Percentiles rank a stretch among this genome's conserved stretches.
These are phyloP conservation scores for Amanita phalloides DNA, from an alignment of 768 basidiomycete genomes.

Conservation along the genomic window DNA sequence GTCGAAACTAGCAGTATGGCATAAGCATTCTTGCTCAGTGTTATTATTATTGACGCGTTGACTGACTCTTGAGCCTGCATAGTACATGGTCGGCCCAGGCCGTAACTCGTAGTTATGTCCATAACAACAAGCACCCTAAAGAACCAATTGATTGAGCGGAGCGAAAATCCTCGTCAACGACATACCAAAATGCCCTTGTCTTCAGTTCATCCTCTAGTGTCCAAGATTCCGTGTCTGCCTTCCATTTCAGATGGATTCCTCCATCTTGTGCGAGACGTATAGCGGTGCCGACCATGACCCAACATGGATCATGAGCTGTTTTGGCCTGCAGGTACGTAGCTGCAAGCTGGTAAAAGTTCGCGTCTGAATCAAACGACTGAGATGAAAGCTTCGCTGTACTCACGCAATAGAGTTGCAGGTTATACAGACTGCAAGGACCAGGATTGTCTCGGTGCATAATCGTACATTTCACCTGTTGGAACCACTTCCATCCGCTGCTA, in stretches of 20 bases:
- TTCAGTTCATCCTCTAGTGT: constrained; percentile 61
- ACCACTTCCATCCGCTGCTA: constrained; percentile 56
- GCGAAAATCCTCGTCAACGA: background rate
- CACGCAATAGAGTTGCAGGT: constrained; percentile 59
- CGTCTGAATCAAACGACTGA: background rate
- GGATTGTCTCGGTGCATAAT: constrained; percentile 49
- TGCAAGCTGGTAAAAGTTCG: constrained; percentile 27
- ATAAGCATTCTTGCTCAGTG: background rate
- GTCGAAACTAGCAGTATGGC: constrained; percentile 46
- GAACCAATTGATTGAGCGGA: background rate
- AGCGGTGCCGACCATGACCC: constrained; percentile 62
- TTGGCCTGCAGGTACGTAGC: constrained; percentile 43
- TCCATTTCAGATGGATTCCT: constrained; percentile 48
- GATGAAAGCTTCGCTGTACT: constrained; percentile 13
- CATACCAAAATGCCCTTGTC: constrained; percentile 60
- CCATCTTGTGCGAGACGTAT: constrained; percentile 71
- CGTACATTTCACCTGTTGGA: constrained; percentile 44
- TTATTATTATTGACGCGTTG: constrained; percentile 1
- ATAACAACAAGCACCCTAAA: constrained; percentile 42
- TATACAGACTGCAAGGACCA: constrained; percentile 54
- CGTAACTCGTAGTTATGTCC: constrained; percentile 39
- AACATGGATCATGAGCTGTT: constrained; percentile 49
- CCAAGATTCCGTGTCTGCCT: constrained; percentile 18
- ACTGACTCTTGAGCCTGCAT: constrained; percentile 72
- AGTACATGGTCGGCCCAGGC: constrained; percentile 62